These are phyloP conservation scores for Psilocybe subaeruginosa DNA, from an alignment of 768 basidiomycete genomes.

Conservation along the genomic window DNA sequence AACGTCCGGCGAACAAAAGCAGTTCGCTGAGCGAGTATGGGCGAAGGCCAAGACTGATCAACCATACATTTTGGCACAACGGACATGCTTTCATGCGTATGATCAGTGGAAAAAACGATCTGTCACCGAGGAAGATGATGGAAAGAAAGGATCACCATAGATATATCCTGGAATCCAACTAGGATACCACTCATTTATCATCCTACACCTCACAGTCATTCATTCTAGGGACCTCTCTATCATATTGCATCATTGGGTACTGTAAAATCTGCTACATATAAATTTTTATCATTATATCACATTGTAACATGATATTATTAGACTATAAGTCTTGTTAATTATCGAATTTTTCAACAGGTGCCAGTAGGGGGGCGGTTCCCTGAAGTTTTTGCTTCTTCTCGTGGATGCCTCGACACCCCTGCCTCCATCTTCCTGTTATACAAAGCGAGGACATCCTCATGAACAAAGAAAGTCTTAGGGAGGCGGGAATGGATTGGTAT, in stretches of 20 bases:
- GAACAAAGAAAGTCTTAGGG: background rate
- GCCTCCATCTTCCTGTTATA: background rate
- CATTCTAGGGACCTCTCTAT: conserved; percentile 4
- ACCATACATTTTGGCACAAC: conserved; percentile 52
- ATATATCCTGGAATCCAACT: conserved; percentile 3
- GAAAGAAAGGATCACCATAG: conserved; percentile 37
- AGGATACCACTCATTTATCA: conserved; percentile 12
- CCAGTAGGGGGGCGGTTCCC: background rate
- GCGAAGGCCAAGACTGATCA: conserved; percentile 67
- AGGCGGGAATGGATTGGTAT: background rate
- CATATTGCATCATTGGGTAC: conserved; percentile 10
- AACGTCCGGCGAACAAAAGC: conserved; percentile 56
- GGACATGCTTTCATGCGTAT: conserved; percentile 41
- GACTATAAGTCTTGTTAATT: background rate
- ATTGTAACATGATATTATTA: background rate
- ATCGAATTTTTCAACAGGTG: background rate
- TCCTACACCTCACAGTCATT: conserved; percentile 10
- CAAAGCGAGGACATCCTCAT: background rate
- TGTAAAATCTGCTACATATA: conserved; percentile 21
- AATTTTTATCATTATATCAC: conserved; percentile 8
- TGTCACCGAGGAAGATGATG: conserved; percentile 42
- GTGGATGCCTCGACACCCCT: background rate
- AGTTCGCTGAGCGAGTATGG: conserved; percentile 61
- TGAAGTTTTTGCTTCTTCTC: background rate
- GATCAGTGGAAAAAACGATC: conserved; percentile 51